phyloP scores from a whole-genome alignment of 768 basidiomycete genomes.

The Amanita exitialis region DNA sequence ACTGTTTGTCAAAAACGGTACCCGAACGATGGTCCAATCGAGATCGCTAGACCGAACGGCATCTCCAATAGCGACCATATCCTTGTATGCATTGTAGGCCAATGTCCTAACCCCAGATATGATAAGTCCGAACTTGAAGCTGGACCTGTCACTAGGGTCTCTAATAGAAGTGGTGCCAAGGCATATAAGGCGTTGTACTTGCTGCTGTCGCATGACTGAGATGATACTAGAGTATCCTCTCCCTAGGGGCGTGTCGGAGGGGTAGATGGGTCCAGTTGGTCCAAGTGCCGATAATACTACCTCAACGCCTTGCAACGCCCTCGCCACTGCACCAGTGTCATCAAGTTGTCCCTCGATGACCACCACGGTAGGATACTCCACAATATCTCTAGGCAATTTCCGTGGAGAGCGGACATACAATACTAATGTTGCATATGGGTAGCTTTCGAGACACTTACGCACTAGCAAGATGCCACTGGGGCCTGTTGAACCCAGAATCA shows the following conservation, averaged over 20 bases:
- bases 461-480: conserved; percentile 47
- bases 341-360: conserved; percentile 47
- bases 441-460: conserved; percentile 38
- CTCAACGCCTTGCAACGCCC: conserved; percentile 47
- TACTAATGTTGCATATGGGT: conserved; percentile 32
- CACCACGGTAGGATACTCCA: conserved; percentile 30
- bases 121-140: conserved; percentile 31
- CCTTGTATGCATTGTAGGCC: conserved; percentile 51
- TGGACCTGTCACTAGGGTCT: conserved; percentile 51
- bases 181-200: conserved; percentile 49
- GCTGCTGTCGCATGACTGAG: conserved; percentile 39
- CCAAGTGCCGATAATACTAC: conserved; percentile 63
- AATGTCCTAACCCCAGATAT: conserved; percentile 31
- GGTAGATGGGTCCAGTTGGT: conserved; percentile 32
- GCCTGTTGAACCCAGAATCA: conserved; percentile 68
- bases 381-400: conserved; percentile 47
- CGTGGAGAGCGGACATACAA: conserved; percentile 56
- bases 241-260: conserved; percentile 48
- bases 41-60: conserved; percentile 37
- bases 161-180: conserved; percentile 60
- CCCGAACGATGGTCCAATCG: conserved; percentile 63
- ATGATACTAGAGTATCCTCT: conserved; percentile 47
- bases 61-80: conserved; percentile 56
- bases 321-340: conserved; percentile 36
- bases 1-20: conserved; percentile 49